A percentile compares a stretch with the other conserved stretches of the same genome.
Conservation (phyloP, 495 filamentous ascomycete genomes). For the Immersiella caudata region DNA sequence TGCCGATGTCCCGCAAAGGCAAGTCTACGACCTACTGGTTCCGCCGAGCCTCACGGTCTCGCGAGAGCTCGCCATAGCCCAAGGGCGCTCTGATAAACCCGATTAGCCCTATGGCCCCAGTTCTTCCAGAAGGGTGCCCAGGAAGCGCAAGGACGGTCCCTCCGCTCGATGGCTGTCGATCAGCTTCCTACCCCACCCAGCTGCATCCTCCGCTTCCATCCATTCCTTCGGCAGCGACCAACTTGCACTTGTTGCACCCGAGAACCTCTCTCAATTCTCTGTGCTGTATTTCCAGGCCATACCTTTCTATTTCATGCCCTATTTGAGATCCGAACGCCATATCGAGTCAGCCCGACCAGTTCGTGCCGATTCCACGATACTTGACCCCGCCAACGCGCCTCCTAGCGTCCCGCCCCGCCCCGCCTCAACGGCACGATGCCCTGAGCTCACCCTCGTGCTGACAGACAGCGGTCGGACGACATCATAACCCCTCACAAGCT, state of each 20-base stretch:
- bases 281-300: neutral
- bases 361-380: neutral
- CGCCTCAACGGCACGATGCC: conserved; percentile 19
- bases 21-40: neutral
- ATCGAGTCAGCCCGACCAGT: neutral
- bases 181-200: neutral
- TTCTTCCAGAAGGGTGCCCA: neutral
- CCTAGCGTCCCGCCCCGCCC: conserved; percentile 10
- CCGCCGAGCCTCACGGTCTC: conserved; percentile 8
- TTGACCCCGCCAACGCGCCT: neutral
- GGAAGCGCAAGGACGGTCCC: neutral
- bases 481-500: conserved; percentile 3
- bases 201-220: neutral
- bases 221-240: neutral
- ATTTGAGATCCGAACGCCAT: neutral
- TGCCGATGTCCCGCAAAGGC: conserved; percentile 10
- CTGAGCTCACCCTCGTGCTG: conserved; percentile 14
- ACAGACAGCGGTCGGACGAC: conserved; percentile 16
- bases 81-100: neutral
- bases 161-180: neutral
- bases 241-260: neutral
- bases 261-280: neutral
- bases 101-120: neutral
- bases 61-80: neutral
- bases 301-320: neutral